Base-by-base conservation (phyloP, 768 basidiomycete species). In the Kwoniella dendrophila region DNA sequence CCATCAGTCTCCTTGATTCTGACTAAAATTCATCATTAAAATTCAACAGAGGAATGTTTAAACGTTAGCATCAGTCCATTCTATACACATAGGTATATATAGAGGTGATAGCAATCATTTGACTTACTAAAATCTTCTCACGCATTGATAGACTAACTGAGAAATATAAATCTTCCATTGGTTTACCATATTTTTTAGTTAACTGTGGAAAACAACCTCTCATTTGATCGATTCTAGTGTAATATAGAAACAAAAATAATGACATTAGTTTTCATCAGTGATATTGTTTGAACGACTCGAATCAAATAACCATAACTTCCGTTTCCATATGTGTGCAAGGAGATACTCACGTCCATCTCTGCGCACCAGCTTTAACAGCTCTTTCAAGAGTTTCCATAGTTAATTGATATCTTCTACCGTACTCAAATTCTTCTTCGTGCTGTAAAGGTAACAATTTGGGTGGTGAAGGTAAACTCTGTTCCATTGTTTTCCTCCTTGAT, bases 331-430 rank as follows among this genome's bases (percentile, higher is more conserved):
- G 4, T 6, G 20, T 16, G n/a, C n/a, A n/a, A n/a, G n/a, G n/a
- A n/a, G n/a, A n/a, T n/a, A 74, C 76, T 67, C 62, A 76, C 77
- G 72, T 73, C 77, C 77, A 78, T 51, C 70, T 70, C 50, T 73
- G 68, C 5, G 75, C 68, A n/a, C 71, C 72, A 50, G 69, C 70
- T 43, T 67, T 64, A 11, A 70, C 67, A 14, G 77, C 77, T 33
- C 72, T 56, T 20, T 77, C 74, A 8, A 77, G 38, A 18, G 74
- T 69, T 36, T 73, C 61, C 60, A 71, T 60, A 18, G 72, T 66
- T 3, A 69, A 29, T 44, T 71, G 56, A 50, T 72, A 72, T 29
- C 74, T 52, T 50, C 59, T 67, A 11, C 77, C 77, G 34, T 30
- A 60, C 12, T 58, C 43, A 57, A 67, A 77, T 30, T 69, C 63